phyloP scores from a whole-genome alignment of 2,329 filamentous ascomycete species.

The Beauveria bassiana region DNA sequence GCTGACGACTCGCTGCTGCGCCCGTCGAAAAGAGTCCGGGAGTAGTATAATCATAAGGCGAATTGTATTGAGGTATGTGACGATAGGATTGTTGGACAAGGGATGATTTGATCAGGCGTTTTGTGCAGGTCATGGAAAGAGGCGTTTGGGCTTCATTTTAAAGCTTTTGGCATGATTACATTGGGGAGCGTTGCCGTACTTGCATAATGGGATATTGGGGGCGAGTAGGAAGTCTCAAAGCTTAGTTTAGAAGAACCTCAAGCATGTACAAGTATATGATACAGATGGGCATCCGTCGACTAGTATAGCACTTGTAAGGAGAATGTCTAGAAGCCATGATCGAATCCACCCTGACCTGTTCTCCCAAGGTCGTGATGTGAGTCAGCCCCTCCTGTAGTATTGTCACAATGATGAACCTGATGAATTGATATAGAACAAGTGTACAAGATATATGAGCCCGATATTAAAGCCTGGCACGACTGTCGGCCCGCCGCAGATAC shows the following conservation, averaged over 20 bases:
- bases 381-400: too few relatives aligned
- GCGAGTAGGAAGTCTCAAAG: background rate
- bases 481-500: constrained; percentile 6
- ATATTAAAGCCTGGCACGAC: constrained; percentile 7
- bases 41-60: constrained; percentile 21
- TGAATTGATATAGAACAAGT: constrained; percentile 1
- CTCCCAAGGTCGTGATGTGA: too few relatives aligned
- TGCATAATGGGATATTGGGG: background rate
- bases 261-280: too few relatives aligned
- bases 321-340: too few relatives aligned
- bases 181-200: background rate
- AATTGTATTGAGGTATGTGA: background rate
- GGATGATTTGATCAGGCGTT: background rate
- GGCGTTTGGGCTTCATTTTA: background rate
- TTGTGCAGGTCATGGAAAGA: background rate
- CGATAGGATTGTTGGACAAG: background rate
- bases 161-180: background rate
- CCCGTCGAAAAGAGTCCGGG: constrained; percentile 55
- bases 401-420: background rate
- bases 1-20: constrained; percentile 70
- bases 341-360: too few relatives aligned
- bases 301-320: too few relatives aligned
- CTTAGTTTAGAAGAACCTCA: background rate
- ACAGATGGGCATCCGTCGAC: too few relatives aligned
- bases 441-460: constrained; percentile 3